phyloP scores from a whole-genome alignment of 768 basidiomycete species.

The Amanita rubescens region DNA sequence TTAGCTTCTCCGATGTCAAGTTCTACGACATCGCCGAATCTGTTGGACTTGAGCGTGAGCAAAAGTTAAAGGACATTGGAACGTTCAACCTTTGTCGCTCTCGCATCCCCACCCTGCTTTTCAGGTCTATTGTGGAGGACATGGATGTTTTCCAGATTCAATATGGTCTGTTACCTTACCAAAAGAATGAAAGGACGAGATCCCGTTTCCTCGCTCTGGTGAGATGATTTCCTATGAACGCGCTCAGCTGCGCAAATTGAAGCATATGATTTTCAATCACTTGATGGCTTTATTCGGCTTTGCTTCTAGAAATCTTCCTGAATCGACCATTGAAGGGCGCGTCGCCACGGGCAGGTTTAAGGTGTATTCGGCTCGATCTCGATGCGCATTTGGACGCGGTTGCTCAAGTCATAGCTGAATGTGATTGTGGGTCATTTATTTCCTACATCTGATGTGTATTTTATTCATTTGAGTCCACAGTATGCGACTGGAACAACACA shows the following conservation, averaged over 20 bases:
- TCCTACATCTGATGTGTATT: background rate
- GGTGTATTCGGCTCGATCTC: slow-evolving; percentile 13
- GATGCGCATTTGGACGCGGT: slow-evolving; percentile 6
- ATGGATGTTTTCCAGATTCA: slow-evolving; percentile 15
- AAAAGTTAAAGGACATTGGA: slow-evolving; percentile 10
- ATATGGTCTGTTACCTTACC: slow-evolving; percentile 12
- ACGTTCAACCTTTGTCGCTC: slow-evolving; percentile 15
- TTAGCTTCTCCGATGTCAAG: background rate
- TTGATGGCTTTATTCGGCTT: slow-evolving; percentile 13
- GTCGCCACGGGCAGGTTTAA: slow-evolving; percentile 6
- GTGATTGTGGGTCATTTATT: slow-evolving; percentile 3
- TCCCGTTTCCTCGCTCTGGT: slow-evolving; percentile 18
- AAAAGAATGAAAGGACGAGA: slow-evolving; percentile 14
- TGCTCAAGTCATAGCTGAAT: background rate
- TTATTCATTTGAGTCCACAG: background rate
- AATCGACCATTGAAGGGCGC: slow-evolving; percentile 11
- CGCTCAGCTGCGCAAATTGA: slow-evolving; percentile 8
- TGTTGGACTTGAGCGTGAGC: slow-evolving; percentile 13
- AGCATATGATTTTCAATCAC: slow-evolving; percentile 13
- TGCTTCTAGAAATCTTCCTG: slow-evolving; percentile 15
- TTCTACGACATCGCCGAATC: slow-evolving; percentile 12
- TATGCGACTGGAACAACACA: background rate
- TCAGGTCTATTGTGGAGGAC: slow-evolving; percentile 16
- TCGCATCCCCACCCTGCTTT: slow-evolving; percentile 18
- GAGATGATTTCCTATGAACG: slow-evolving; percentile 3